These are phyloP conservation scores for Cystofilobasidium capitatum DNA, from an alignment of 768 basidiomycete genomes.

Conservation along the genomic window DNA sequence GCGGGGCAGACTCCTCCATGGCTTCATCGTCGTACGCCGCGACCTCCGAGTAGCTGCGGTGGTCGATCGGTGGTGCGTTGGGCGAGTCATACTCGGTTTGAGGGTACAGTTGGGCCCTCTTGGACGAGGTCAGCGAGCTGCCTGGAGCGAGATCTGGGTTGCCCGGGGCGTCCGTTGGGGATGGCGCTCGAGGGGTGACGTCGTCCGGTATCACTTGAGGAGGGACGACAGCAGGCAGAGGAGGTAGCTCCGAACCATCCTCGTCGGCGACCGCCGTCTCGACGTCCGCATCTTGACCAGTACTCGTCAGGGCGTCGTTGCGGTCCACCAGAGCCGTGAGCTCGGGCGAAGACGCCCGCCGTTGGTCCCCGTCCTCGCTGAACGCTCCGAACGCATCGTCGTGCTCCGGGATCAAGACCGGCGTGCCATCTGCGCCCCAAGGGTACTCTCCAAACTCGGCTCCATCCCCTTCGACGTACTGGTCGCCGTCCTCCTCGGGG, in stretches of 20 bases:
- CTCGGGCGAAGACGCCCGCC: background rate
- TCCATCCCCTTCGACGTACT: background rate
- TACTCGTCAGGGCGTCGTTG: background rate
- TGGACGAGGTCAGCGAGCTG: background rate
- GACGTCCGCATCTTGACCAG: background rate
- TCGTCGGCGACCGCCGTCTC: background rate
- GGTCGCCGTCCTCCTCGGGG: constrained; percentile 38
- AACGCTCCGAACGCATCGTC: constrained; percentile 20
- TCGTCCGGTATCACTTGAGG: background rate
- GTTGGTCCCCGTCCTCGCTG: background rate
- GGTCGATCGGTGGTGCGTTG: constrained; percentile 23
- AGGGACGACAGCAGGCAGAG: background rate
- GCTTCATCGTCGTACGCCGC: constrained; percentile 1
- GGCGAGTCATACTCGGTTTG: constrained; percentile 19
- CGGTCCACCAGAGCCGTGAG: background rate
- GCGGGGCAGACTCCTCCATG: constrained; percentile 1
- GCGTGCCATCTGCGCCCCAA: constrained; percentile 6
- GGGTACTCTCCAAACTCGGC: constrained; percentile 38
- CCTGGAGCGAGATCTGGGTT: background rate
- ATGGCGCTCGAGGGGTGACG: background rate
- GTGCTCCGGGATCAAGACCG: background rate
- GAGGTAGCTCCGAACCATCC: background rate
- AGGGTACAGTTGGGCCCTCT: background rate
- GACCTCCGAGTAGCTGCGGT: constrained; percentile 21
- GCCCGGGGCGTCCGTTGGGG: background rate